Percentiles rank a stretch among this genome's conserved stretches.
Evolutionary conservation across 2,329 filamentous ascomycete species (phyloP).

Genomic region (Coleophoma eucalyptorum): DNA sequence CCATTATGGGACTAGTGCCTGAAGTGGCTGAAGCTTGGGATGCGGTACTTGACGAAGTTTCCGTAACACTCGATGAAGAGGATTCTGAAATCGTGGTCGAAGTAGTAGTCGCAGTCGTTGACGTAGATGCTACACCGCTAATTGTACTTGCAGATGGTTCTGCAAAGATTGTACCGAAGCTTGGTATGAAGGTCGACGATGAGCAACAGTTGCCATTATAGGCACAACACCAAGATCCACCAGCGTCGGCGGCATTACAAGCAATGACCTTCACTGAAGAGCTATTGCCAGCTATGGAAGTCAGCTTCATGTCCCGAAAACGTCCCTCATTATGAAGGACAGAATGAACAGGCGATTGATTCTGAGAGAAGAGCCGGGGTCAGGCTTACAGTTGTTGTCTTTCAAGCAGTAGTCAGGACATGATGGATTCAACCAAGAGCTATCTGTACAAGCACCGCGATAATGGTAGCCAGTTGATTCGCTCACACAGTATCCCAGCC

Average conservation of each 20-base stretch:
- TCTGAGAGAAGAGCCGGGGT: not conserved
- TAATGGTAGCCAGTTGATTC: conserved; percentile 13
- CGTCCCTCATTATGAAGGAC: no score
- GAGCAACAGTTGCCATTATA: conserved; percentile 12
- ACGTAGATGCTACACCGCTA: not conserved
- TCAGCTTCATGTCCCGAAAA: no score
- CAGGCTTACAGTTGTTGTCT: conserved; percentile 4
- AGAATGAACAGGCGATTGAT: no score
- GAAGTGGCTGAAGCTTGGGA: not conserved
- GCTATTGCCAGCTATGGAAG: conserved; percentile 6
- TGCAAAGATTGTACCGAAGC: conserved; percentile 11
- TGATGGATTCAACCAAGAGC: conserved; percentile 11
- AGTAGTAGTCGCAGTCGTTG: not conserved
- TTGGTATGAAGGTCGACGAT: conserved; percentile 1
- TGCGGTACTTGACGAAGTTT: no score
- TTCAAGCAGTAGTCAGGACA: conserved; percentile 14
- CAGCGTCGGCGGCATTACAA: conserved; percentile 4
- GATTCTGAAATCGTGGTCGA: not conserved
- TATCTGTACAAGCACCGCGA: conserved; percentile 14
- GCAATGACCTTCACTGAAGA: conserved; percentile 9
- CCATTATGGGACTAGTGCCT: no score
- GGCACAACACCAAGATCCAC: conserved; percentile 14
- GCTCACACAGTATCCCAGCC: conserved; percentile 11
- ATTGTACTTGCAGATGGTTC: not conserved
- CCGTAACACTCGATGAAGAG: not conserved